A percentile compares a stretch with the other conserved stretches of the same genome.
Conservation (phyloP, 108 stramenopile species). For the Schizochytrium sp. region DNA sequence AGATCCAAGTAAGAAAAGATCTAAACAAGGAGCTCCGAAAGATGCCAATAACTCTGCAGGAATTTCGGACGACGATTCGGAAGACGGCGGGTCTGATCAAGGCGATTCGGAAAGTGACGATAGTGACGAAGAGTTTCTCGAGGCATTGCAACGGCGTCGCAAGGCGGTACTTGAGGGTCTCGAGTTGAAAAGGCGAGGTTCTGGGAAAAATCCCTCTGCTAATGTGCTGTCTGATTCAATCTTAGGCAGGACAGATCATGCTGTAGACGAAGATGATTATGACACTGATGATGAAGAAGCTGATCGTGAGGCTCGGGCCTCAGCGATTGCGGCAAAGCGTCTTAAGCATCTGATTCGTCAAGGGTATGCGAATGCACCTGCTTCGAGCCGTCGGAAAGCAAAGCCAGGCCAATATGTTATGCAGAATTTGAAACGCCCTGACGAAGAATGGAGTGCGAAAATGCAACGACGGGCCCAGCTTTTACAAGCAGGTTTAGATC, state of each 20-base stretch:
- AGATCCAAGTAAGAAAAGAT: no score
- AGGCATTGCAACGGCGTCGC: no score
- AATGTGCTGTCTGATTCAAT: no score
- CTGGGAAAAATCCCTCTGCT: no score
- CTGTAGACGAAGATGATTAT: background rate
- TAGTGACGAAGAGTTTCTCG: background rate
- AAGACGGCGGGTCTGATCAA: no score
- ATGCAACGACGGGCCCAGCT: slow-evolving; percentile 3
- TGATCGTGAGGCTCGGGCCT: background rate
- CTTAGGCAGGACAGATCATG: background rate
- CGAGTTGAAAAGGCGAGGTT: no score
- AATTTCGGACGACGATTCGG: no score
- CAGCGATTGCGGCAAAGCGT: background rate
- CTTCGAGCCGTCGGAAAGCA: background rate
- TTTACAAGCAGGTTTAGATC: background rate
- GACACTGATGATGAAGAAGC: slow-evolving; percentile 10
- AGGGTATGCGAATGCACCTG: slow-evolving; percentile 20
- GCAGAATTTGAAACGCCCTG: slow-evolving; percentile 23
- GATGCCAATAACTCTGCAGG: no score
- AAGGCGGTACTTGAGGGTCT: no score
- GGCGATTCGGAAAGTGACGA: background rate
- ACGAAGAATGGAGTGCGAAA: slow-evolving; percentile 12
- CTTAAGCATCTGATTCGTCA: background rate
- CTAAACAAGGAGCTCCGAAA: no score
- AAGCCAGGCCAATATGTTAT: slow-evolving; percentile 1